A percentile compares a stretch with the other conserved stretches of the same genome.
Evolutionary conservation across 2,329 filamentous ascomycete genomes (phyloP).

Genomic region (Colletotrichum sp.): DNA sequence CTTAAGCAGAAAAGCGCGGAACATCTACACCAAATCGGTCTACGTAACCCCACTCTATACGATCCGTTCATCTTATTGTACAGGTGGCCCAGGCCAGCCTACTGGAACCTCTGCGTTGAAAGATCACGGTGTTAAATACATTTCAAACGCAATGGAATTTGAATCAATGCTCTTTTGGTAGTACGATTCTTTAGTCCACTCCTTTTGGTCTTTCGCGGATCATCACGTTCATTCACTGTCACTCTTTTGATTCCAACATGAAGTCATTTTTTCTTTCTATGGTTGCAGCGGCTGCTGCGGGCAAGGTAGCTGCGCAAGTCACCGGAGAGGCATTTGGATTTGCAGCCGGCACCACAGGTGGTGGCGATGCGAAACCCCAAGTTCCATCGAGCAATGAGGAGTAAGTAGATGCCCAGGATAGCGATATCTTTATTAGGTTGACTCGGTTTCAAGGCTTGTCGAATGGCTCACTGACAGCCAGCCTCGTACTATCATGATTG

Average conservation of each 20-base stretch:
- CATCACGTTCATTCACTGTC: neutral
- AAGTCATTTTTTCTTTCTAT: neutral
- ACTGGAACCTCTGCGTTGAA: neutral
- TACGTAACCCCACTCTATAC: neutral
- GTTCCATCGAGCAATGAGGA: neutral
- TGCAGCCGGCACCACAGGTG: neutral
- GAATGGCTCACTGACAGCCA: neutral
- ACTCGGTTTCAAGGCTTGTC: neutral
- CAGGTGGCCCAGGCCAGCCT: neutral
- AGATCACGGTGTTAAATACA: neutral
- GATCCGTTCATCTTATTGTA: neutral
- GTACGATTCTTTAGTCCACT: neutral
- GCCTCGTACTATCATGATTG: neutral
- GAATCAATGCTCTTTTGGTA: rapidly evolving
- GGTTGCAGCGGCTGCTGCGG: neutral
- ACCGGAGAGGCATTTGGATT: neutral
- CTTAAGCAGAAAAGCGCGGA: neutral
- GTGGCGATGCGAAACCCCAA: neutral
- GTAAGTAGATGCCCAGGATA: too few species aligned
- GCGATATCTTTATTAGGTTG: too few species aligned
- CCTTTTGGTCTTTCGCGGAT: neutral
- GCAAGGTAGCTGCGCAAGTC: neutral
- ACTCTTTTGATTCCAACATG: neutral
- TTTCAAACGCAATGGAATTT: neutral
- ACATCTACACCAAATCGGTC: neutral